Evolutionary conservation across 2,329 filamentous ascomycete genomes (phyloP).

Genomic region (Macrophomina tecta): DNA sequence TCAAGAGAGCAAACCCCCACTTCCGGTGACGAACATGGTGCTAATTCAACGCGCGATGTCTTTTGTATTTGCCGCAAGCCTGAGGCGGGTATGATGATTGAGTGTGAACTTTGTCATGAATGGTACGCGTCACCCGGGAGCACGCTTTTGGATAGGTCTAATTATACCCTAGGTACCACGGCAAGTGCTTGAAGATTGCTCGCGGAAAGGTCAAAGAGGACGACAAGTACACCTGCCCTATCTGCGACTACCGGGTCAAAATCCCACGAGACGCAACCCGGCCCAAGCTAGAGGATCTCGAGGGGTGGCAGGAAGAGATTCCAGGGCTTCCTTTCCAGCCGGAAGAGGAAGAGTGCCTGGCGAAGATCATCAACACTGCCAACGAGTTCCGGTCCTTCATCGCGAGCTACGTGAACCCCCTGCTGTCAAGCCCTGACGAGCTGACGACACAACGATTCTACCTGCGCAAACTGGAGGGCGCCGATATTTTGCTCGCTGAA

Average conservation of each 20-base stretch:
- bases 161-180: constrained; percentile 77
- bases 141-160: constrained; percentile 34
- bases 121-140: constrained; percentile 66
- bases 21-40: constrained; percentile 53
- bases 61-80: constrained; percentile 95
- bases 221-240: constrained; percentile 97
- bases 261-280: constrained; percentile 95
- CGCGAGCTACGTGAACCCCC: constrained; percentile 77
- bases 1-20: constrained; percentile 78
- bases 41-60: constrained; percentile 70
- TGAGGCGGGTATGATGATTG: constrained; percentile 99
- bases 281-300: constrained; percentile 90
- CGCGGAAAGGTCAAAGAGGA: constrained; percentile 98
- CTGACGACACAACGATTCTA: constrained; percentile 92
- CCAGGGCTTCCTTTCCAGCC: constrained; percentile 85
- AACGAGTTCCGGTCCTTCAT: constrained; percentile 85
- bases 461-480: constrained; percentile 93
- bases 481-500: constrained; percentile 86
- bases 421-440: constrained; percentile 82
- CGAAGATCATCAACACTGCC: constrained; percentile 85
- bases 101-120: constrained; percentile 97
- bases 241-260: constrained; percentile 96
- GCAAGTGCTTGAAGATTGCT: constrained; percentile 97
- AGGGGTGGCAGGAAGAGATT: constrained; percentile 84
- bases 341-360: constrained; percentile 86